A percentile compares a stretch with the other conserved stretches of the same genome.
phyloP scores from a whole-genome alignment of 352 stramenopile genomes.

The Saprolegnia parasitica region DNA sequence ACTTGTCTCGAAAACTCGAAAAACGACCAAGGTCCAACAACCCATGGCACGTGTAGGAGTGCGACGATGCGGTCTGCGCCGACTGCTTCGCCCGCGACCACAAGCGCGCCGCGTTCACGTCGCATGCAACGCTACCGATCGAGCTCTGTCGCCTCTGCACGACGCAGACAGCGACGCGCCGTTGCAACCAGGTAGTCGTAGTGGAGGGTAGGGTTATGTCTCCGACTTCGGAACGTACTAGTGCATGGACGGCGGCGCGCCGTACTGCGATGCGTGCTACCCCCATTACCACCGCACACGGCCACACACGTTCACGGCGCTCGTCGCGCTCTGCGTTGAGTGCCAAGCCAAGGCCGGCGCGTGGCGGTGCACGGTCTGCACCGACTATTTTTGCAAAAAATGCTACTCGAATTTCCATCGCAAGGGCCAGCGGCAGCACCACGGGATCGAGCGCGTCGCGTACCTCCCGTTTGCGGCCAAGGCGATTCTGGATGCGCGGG shows the following conservation, averaged over 20 bases:
- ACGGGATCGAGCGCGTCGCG: slow-evolving; percentile 10
- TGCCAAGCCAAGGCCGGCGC: slow-evolving; percentile 16
- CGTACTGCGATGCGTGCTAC: slow-evolving; percentile 28
- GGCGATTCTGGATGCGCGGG: slow-evolving; percentile 8
- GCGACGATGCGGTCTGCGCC: slow-evolving; percentile 19
- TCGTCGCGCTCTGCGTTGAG: slow-evolving; percentile 21
- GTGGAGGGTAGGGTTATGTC: not conserved
- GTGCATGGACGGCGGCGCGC: slow-evolving; percentile 17
- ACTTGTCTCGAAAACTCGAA: too few relatives aligned
- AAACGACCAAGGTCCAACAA: too few relatives aligned
- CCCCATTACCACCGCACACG: slow-evolving; percentile 20
- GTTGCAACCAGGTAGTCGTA: slow-evolving; percentile 20
- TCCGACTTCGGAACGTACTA: too few relatives aligned
- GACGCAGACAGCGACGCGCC: slow-evolving; percentile 21
- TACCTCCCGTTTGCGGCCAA: slow-evolving; percentile 21
- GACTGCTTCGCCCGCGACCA: slow-evolving; percentile 22
- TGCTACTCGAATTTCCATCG: slow-evolving; percentile 27
- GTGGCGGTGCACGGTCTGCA: slow-evolving; percentile 21
- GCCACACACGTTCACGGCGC: slow-evolving; percentile 10
- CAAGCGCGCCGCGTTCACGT: slow-evolving; percentile 14
- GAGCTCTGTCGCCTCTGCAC: slow-evolving; percentile 15
- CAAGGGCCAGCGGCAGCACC: slow-evolving; percentile 26
- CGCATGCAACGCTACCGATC: not conserved
- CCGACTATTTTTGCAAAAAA: slow-evolving; percentile 28
- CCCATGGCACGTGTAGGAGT: slow-evolving; percentile 27